These are phyloP conservation scores for Pseudogymnoascus verrucosus DNA, from an alignment of 2,329 filamentous ascomycete species.

Conservation along the genomic window DNA sequence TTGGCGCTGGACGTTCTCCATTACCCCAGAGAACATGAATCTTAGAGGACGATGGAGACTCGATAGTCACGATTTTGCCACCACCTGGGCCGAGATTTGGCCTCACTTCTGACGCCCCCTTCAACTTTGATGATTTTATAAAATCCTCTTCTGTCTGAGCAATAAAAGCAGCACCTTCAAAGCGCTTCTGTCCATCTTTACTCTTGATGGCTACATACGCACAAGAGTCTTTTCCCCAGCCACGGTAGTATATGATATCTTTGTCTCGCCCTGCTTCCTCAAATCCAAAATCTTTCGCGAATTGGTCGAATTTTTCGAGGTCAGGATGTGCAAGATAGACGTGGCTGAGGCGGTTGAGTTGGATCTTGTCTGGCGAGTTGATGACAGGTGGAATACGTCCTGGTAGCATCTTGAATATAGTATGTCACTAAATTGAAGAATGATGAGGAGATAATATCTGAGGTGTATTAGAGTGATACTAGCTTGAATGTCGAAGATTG, in stretches of 20 bases:
- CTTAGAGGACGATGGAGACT: background rate
- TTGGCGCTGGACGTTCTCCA: background rate
- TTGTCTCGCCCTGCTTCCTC: constrained; percentile 17
- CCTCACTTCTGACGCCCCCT: constrained; percentile 22
- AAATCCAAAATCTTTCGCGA: constrained; percentile 28
- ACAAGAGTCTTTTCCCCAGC: constrained; percentile 12
- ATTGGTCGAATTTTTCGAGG: constrained; percentile 21
- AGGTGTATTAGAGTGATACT: no score
- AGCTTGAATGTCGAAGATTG: background rate
- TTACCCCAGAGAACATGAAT: constrained; percentile 11
- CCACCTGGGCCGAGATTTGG: constrained; percentile 9
- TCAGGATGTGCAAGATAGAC: constrained; percentile 27
- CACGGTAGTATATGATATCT: constrained; percentile 11
- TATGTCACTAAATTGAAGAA: no score
- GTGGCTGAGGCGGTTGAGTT: constrained; percentile 23
- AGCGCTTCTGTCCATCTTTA: constrained; percentile 1
- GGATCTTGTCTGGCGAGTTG: constrained; percentile 21
- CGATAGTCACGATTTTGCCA: constrained; percentile 21
- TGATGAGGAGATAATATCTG: no score
- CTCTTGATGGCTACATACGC: constrained; percentile 1
- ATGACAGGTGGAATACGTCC: constrained; percentile 15
- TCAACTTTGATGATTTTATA: constrained; percentile 2
- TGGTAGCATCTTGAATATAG: background rate
- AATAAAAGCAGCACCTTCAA: constrained; percentile 12
- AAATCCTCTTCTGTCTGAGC: constrained; percentile 12